Evolutionary conservation across 2,329 filamentous ascomycete species (phyloP).

Genomic region (Fusarium aywerte): DNA sequence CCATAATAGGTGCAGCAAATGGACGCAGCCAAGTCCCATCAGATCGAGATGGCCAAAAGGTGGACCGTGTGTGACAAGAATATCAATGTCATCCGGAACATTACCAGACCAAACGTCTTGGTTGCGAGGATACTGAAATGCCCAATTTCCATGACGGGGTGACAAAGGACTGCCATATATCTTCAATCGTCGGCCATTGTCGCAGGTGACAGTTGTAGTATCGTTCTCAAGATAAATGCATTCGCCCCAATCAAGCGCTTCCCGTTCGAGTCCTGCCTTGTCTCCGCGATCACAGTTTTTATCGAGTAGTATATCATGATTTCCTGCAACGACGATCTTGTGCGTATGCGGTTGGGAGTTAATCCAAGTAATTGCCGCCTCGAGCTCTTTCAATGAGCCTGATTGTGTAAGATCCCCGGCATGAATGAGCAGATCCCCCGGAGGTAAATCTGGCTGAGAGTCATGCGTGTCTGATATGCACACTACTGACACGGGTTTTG

Average conservation of each 20-base stretch:
- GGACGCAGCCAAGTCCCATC: slow-evolving; percentile 47
- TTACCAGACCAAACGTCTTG: slow-evolving; percentile 45
- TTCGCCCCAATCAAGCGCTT: slow-evolving; percentile 41
- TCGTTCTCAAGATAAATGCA: slow-evolving; percentile 45
- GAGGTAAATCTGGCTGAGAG: slow-evolving; percentile 50
- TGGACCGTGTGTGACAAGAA: slow-evolving; percentile 55
- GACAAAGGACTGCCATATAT: slow-evolving; percentile 50
- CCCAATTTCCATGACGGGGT: slow-evolving; percentile 51
- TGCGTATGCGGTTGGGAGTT: slow-evolving; percentile 51
- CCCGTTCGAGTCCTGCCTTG: not conserved
- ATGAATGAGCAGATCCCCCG: slow-evolving; percentile 59
- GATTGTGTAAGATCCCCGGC: slow-evolving; percentile 60
- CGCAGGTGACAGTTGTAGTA: slow-evolving; percentile 24
- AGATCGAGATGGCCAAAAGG: slow-evolving; percentile 53
- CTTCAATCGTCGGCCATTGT: slow-evolving; percentile 47
- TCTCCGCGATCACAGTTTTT: not conserved
- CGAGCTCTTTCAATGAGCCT: slow-evolving; percentile 56
- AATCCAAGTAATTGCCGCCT: slow-evolving; percentile 56
- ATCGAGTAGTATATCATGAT: slow-evolving; percentile 56
- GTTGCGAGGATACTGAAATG: slow-evolving; percentile 55
- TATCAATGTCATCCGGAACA: slow-evolving; percentile 47
- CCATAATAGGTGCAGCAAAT: slow-evolving; percentile 60
- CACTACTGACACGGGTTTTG: slow-evolving; percentile 46
- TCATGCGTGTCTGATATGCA: slow-evolving; percentile 61
- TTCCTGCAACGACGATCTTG: slow-evolving; percentile 60